Evolutionary conservation across 1,139 yeast genomes (phyloP).

Genomic region (Geotrichum histeridarum): DNA sequence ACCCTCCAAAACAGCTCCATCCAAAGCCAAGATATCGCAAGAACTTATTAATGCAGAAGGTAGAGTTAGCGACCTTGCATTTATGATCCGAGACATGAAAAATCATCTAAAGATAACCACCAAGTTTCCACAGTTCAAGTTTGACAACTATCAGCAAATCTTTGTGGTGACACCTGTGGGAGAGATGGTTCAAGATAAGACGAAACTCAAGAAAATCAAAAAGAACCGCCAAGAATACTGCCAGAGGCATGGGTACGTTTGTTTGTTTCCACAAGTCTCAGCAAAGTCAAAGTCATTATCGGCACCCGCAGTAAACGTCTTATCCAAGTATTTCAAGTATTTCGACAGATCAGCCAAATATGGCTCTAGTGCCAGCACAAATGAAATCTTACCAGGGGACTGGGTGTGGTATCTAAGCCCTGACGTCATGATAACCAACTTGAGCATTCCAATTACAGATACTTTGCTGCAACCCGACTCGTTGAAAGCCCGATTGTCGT

Average conservation of each 20-base stretch:
- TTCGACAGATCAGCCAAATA: not conserved
- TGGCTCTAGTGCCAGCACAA: not conserved
- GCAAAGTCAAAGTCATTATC: not conserved
- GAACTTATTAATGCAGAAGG: constrained; percentile 6
- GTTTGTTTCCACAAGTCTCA: constrained; percentile 9
- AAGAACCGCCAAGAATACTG: constrained; percentile 13
- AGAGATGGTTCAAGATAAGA: not conserved
- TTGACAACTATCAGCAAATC: not conserved
- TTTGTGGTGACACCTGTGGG: not conserved
- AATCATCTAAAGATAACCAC: not conserved
- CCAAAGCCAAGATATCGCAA: not conserved
- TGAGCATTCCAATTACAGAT: not conserved
- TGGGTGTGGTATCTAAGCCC: constrained; percentile 14
- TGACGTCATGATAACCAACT: constrained; percentile 8
- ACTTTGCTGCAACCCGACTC: constrained; percentile 6
- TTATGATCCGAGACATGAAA: constrained; percentile 5
- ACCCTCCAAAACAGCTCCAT: not conserved
- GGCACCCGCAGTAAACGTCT: not conserved
- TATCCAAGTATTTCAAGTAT: not conserved
- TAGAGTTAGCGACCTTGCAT: constrained; percentile 1
- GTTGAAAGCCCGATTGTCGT: constrained; percentile 9
- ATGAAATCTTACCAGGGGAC: constrained; percentile 3
- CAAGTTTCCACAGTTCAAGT: not conserved
- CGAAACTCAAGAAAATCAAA: not conserved
- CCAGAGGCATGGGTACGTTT: constrained; percentile 7